Conservation (phyloP, 768 basidiomycete genomes). For the Russula griseocarnosa region DNA sequence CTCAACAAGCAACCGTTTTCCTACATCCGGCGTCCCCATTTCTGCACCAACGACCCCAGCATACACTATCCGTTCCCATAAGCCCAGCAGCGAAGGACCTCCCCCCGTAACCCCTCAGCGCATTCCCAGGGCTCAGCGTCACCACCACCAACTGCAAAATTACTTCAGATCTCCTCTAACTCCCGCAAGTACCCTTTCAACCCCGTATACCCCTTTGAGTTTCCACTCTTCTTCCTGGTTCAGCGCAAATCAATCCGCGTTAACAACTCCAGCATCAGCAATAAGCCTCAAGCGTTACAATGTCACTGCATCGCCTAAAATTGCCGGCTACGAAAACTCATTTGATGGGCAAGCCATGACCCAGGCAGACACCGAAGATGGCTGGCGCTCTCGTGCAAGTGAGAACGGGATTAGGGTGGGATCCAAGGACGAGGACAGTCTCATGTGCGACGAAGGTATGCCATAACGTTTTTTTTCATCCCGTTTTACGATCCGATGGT, state of each 20-base stretch:
- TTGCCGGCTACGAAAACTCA: conserved; percentile 35
- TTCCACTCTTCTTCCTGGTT: conserved; percentile 57
- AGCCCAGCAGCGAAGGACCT: conserved; percentile 33
- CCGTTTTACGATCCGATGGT: conserved; percentile 40
- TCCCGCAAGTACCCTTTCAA: conserved; percentile 47
- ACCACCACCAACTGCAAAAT: conserved; percentile 37
- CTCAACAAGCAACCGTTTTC: conserved; percentile 24
- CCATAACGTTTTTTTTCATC: conserved; percentile 34
- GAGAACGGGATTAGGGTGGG: conserved; percentile 70
- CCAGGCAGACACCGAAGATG: conserved; percentile 58
- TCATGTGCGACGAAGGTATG: conserved; percentile 49
- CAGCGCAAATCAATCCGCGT: conserved; percentile 43
- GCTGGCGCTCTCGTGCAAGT: conserved; percentile 67
- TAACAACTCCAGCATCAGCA: conserved; percentile 58
- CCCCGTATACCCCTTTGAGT: conserved; percentile 69
- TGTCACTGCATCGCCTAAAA: conserved; percentile 45
- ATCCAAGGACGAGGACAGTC: conserved; percentile 38
- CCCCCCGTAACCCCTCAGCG: conserved; percentile 66
- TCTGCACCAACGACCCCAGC: conserved; percentile 47
- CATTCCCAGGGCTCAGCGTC: conserved; percentile 41
- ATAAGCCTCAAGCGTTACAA: conserved; percentile 42
- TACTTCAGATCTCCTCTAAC: conserved; percentile 54
- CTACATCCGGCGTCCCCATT: conserved; percentile 33
- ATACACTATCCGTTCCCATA: conserved; percentile 37
- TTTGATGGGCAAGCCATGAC: conserved; percentile 37